These are phyloP conservation scores for Brassica cretica DNA, from an alignment of 345 rosid genomes.

Conservation along the genomic window DNA sequence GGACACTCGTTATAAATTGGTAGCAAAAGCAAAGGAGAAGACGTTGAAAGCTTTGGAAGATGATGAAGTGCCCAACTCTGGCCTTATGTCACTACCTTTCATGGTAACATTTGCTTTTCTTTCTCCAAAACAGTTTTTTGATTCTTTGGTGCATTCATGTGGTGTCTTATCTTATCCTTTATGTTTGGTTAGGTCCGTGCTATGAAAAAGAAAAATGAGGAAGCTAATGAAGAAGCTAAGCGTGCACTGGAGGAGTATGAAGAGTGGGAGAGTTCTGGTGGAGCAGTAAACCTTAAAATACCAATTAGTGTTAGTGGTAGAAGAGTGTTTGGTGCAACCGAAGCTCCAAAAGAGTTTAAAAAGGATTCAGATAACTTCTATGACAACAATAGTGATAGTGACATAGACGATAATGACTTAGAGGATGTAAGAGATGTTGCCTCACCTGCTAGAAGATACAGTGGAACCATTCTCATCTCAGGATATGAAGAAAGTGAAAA, in stretches of 20 bases:
- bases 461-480: constrained; percentile 26
- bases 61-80: constrained; percentile 62
- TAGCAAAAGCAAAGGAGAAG: constrained; percentile 71
- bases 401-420: constrained; percentile 46
- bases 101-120: constrained; percentile 56
- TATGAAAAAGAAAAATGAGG: constrained; percentile 65
- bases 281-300: constrained; percentile 42
- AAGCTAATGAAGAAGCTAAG: constrained; percentile 70
- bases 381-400: constrained; percentile 59
- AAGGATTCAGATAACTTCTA: constrained; percentile 48
- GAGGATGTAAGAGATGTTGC: constrained; percentile 36
- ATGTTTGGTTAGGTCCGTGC: constrained; percentile 64
- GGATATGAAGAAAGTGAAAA: constrained; percentile 54
- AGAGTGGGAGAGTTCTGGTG: constrained; percentile 52
- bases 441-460: constrained; percentile 40
- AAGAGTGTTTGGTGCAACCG: constrained; percentile 71
- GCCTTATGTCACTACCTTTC: constrained; percentile 86
- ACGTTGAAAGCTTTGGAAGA: constrained; percentile 66
- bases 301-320: constrained; percentile 48
- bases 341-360: constrained; percentile 42
- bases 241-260: constrained; percentile 79
- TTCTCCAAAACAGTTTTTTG: constrained; percentile 7
- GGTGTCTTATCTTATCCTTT: constrained; percentile 5
- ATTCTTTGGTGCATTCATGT: not conserved
- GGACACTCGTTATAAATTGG: constrained; percentile 54